These are phyloP conservation scores for Cytospora piceicola DNA, from an alignment of 2,329 filamentous ascomycete species.

Conservation along the genomic window DNA sequence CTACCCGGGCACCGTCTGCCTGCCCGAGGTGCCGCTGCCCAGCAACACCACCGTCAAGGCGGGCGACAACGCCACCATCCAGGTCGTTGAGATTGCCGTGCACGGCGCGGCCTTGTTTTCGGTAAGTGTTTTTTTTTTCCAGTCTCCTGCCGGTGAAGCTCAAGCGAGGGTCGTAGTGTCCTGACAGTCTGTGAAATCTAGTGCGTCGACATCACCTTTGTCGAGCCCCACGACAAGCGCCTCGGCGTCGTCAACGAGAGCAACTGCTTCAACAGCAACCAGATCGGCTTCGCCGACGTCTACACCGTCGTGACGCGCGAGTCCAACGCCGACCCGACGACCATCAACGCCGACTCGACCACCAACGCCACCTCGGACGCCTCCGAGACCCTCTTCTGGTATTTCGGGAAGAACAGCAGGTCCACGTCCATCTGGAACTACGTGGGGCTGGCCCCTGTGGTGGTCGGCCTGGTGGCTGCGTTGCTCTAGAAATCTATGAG, in stretches of 20 bases:
- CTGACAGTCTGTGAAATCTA: constrained; percentile 42
- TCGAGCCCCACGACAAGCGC: constrained; percentile 69
- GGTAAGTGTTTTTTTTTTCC: constrained; percentile 53
- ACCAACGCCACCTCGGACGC: constrained; percentile 40
- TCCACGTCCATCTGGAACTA: constrained; percentile 36
- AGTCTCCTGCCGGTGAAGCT: not conserved
- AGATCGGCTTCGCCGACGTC: constrained; percentile 76
- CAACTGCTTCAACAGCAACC: constrained; percentile 88
- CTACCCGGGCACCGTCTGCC: constrained; percentile 87
- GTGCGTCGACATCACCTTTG: constrained; percentile 96
- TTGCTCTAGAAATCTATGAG: not conserved
- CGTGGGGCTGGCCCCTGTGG: constrained; percentile 48
- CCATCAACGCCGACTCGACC: constrained; percentile 42
- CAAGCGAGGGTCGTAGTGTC: not conserved
- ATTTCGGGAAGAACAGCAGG: constrained; percentile 34
- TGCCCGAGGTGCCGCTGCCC: constrained; percentile 87
- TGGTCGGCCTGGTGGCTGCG: constrained; percentile 45
- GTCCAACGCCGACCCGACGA: constrained; percentile 43
- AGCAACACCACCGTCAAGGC: constrained; percentile 69
- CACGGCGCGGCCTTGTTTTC: constrained; percentile 85
- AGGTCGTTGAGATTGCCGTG: constrained; percentile 79
- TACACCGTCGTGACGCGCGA: constrained; percentile 67
- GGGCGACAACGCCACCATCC: constrained; percentile 90
- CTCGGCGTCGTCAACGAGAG: constrained; percentile 73
- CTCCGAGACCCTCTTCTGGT: constrained; percentile 34